A percentile compares a stretch with the other conserved stretches of the same genome.
phyloP scores from a whole-genome alignment of 768 basidiomycete species.

The Mycena filopes region DNA sequence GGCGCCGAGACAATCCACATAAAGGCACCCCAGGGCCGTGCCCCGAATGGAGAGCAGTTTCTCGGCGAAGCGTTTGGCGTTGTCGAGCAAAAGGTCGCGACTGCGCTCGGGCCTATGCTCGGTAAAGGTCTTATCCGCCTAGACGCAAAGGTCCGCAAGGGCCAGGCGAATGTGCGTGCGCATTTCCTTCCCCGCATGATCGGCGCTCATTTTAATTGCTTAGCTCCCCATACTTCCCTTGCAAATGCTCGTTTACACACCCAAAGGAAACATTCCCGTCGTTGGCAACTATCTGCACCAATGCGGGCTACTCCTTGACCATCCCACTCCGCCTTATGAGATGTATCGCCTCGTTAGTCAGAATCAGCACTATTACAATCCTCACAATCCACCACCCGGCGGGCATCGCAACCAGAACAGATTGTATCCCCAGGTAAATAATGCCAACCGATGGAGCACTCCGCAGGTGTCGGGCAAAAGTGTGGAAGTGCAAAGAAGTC shows the following conservation, averaged over 20 bases:
- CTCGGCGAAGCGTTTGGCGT: slow-evolving; percentile 81
- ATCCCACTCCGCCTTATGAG: slow-evolving; percentile 80
- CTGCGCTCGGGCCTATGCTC: slow-evolving; percentile 82
- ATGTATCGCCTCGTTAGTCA: slow-evolving; percentile 66
- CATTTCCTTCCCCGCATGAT: slow-evolving; percentile 21
- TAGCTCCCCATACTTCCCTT: slow-evolving; percentile 88
- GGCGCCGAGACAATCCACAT: slow-evolving; percentile 83
- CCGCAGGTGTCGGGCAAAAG: slow-evolving; percentile 74
- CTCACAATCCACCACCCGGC: slow-evolving; percentile 85
- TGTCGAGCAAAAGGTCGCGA: slow-evolving; percentile 87
- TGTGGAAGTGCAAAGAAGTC: slow-evolving; percentile 90
- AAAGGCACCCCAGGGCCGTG: slow-evolving; percentile 66
- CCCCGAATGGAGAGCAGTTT: slow-evolving; percentile 62
- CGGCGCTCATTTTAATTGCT: slow-evolving; percentile 32
- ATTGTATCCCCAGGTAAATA: slow-evolving; percentile 38
- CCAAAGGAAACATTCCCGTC: slow-evolving; percentile 89
- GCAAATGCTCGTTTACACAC: slow-evolving; percentile 91
- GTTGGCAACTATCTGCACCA: slow-evolving; percentile 82
- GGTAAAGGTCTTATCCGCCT: slow-evolving; percentile 85
- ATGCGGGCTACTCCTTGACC: slow-evolving; percentile 77
- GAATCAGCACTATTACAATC: slow-evolving; percentile 83
- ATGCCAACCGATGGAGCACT: slow-evolving; percentile 65
- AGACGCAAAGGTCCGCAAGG: slow-evolving; percentile 80
- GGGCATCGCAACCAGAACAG: slow-evolving; percentile 51
- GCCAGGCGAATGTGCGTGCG: slow-evolving; percentile 66